These are phyloP conservation scores for Xylogone sp. DNA, from an alignment of 2,329 filamentous ascomycete genomes.

Conservation along the genomic window DNA sequence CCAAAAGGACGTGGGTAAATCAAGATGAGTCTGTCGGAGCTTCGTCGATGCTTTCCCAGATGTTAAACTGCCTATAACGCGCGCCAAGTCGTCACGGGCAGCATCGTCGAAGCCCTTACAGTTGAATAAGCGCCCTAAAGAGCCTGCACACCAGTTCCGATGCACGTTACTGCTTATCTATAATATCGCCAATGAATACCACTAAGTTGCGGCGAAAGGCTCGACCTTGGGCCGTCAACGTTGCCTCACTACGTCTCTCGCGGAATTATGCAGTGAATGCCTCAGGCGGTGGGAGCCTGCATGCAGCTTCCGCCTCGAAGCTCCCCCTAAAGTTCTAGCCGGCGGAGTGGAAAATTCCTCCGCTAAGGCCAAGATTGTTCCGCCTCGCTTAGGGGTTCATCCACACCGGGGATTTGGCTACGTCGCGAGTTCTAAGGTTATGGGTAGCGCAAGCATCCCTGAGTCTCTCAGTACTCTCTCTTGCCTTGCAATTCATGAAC, in stretches of 20 bases:
- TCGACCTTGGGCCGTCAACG: neutral
- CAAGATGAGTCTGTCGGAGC: neutral
- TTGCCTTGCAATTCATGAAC: conserved; percentile 30
- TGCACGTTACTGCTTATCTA: neutral
- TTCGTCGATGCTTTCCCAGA: neutral
- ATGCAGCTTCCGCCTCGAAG: neutral
- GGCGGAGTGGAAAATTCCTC: neutral
- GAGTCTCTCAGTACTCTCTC: conserved; percentile 4
- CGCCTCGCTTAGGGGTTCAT: neutral
- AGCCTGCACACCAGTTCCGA: neutral
- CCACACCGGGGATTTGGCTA: conserved; percentile 18
- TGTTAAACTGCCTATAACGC: neutral
- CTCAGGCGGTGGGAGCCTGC: neutral
- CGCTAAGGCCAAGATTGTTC: neutral
- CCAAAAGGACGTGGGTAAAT: neutral
- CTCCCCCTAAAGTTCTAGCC: too few relatives aligned
- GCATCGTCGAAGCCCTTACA: neutral
- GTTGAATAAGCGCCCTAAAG: neutral
- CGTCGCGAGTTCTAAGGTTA: conserved; percentile 20
- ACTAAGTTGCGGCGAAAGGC: neutral
- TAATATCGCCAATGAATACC: neutral
- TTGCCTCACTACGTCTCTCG: neutral
- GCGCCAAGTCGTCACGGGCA: neutral
- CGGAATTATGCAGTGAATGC: neutral
- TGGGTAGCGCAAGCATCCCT: neutral